Conservation (phyloP, 1,139 yeast species). For the Geotrichum histeridarum region DNA sequence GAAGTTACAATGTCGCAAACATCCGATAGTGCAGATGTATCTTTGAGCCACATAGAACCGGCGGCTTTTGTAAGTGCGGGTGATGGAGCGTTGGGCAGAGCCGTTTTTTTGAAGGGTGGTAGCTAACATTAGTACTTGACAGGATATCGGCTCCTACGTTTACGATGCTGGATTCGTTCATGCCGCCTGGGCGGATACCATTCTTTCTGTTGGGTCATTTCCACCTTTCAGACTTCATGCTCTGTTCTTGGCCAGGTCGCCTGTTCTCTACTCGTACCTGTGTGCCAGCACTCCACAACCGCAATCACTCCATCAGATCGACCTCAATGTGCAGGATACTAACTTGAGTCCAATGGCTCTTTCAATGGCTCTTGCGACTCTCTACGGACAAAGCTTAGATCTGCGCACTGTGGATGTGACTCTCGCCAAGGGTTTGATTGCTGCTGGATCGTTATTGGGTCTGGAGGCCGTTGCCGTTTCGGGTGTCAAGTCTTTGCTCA, state of each 20-base stretch:
- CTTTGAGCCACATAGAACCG: neutral
- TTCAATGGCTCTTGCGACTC: constrained; percentile 35
- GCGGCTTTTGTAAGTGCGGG: neutral
- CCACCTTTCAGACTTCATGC: constrained; percentile 36
- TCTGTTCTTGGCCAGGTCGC: constrained; percentile 35
- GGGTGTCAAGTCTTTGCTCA: constrained; percentile 29
- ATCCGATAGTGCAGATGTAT: neutral
- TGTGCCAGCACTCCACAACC: constrained; percentile 24
- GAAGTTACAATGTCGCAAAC: neutral
- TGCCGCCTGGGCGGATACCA: constrained; percentile 39
- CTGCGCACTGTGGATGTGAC: constrained; percentile 26
- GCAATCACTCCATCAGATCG: constrained; percentile 44
- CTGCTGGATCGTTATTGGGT: constrained; percentile 33
- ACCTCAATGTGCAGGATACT: constrained; percentile 50
- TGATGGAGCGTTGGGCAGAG: neutral
- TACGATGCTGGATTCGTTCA: constrained; percentile 37
- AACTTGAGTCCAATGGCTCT: constrained; percentile 42
- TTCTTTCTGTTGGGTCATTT: constrained; percentile 26
- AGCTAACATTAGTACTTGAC: neutral
- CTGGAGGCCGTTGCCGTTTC: constrained; percentile 30
- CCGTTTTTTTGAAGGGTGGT: neutral
- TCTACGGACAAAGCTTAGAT: constrained; percentile 35
- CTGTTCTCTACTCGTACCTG: constrained; percentile 32
- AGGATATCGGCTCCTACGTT: constrained; percentile 32
- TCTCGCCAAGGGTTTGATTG: constrained; percentile 32